phyloP scores from a whole-genome alignment of 257 asterid genomes.

The Solanum gracilifrons region DNA sequence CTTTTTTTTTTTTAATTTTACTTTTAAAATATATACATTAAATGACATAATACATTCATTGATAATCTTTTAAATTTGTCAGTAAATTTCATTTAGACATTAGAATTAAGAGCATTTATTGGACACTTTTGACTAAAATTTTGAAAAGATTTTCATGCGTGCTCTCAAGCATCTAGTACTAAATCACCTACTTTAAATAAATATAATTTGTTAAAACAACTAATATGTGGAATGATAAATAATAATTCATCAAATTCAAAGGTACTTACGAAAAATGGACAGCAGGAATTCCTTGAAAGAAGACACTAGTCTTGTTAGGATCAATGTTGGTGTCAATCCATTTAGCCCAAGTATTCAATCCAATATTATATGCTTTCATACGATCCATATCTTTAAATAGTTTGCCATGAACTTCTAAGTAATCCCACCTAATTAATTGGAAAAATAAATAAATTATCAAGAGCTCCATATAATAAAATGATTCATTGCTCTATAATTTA shows the following conservation, averaged over 20 bases:
- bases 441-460: background rate
- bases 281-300: conserved; percentile 63
- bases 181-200: background rate
- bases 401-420: conserved; percentile 28
- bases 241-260: background rate
- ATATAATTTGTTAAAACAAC: background rate
- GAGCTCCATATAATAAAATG: background rate
- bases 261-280: conserved; percentile 39
- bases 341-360: conserved; percentile 55
- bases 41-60: background rate
- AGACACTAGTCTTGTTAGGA: conserved; percentile 33
- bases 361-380: conserved; percentile 42
- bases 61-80: background rate
- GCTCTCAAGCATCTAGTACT: background rate
- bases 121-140: background rate
- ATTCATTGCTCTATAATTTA: background rate
- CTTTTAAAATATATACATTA: too few relatives aligned
- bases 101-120: background rate
- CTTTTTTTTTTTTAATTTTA: too few relatives aligned
- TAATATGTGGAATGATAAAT: background rate
- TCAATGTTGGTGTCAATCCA: conserved; percentile 62
- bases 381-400: conserved; percentile 38
- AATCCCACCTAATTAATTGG: conserved; percentile 42
- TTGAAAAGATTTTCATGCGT: background rate
- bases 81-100: background rate